These are phyloP conservation scores for Pseudocercospora pini-densiflorae DNA, from an alignment of 2,329 filamentous ascomycete genomes.

Conservation along the genomic window DNA sequence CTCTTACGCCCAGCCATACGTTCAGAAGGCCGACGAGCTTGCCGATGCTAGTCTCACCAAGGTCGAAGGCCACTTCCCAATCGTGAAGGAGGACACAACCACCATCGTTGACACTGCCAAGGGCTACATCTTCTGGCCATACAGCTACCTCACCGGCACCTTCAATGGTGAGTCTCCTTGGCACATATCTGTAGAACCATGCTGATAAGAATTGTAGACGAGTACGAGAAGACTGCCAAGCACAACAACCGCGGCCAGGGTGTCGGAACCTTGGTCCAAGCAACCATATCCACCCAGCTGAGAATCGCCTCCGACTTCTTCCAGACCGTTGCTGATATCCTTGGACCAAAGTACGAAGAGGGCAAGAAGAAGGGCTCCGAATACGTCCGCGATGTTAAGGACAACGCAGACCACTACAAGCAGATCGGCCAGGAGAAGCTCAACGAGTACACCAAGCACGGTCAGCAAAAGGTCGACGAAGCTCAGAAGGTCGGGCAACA, in stretches of 20 bases:
- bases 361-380: slow-evolving; percentile 41
- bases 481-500: slow-evolving; percentile 34
- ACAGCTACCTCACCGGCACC: slow-evolving; percentile 39
- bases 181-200: background rate
- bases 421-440: slow-evolving; percentile 34
- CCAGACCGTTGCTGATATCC: slow-evolving; percentile 37
- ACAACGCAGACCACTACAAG: slow-evolving; percentile 35
- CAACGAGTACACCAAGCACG: slow-evolving; percentile 29
- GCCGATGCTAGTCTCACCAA: slow-evolving; percentile 46
- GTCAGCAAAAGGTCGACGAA: slow-evolving; percentile 37
- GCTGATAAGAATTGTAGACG: slow-evolving; percentile 34
- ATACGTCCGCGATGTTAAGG: slow-evolving; percentile 33
- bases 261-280: slow-evolving; percentile 37
- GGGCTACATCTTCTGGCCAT: slow-evolving; percentile 64
- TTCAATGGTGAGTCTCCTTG: slow-evolving; percentile 36
- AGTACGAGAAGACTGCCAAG: slow-evolving; percentile 43
- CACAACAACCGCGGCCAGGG: slow-evolving; percentile 38
- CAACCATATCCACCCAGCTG: slow-evolving; percentile 42
- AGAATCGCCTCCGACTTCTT: slow-evolving; percentile 41
- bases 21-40: slow-evolving; percentile 61
- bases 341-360: slow-evolving; percentile 38
- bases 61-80: slow-evolving; percentile 60
- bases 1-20: slow-evolving; percentile 81
- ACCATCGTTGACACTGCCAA: slow-evolving; percentile 63
- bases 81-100: slow-evolving; percentile 57